phyloP scores from a whole-genome alignment of 495 filamentous ascomycete genomes.

The Penicillium lividum region DNA sequence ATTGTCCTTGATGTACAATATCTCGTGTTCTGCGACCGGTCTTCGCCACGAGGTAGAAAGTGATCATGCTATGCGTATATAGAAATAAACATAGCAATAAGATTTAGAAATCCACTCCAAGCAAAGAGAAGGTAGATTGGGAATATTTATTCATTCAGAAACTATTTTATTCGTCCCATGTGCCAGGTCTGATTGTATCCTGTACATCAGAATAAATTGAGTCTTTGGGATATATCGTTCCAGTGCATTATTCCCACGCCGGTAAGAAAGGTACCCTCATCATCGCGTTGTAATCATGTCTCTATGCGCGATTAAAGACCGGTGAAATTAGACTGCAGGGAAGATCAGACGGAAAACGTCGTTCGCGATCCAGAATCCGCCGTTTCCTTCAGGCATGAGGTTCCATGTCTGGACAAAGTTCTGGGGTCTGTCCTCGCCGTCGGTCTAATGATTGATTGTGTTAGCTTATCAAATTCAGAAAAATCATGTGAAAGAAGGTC shows the following conservation, averaged over 20 bases:
- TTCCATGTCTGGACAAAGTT: conserved; percentile 86
- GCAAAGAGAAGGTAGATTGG: no score
- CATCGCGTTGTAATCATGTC: conserved; percentile 26
- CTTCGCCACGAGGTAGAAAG: not conserved
- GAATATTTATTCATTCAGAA: not conserved
- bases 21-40: no score
- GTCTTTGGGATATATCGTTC: conserved; percentile 1
- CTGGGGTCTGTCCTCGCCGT: conserved; percentile 78
- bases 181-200: not conserved
- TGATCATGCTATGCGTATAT: not conserved
- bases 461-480: not conserved
- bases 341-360: conserved; percentile 89
- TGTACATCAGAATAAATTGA: not conserved
- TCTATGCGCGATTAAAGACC: not conserved
- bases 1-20: not conserved
- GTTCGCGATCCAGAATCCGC: conserved; percentile 83
- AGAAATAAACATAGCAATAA: not conserved
- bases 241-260: conserved; percentile 5
- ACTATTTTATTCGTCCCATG: not conserved
- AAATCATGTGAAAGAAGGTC: no score
- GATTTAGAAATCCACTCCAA: not conserved
- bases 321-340: conserved; percentile 25
- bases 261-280: conserved; percentile 11
- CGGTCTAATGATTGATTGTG: conserved; percentile 56
- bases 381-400: conserved; percentile 65